Conservation (phyloP, 768 basidiomycete genomes). For the Chiua virens region DNA sequence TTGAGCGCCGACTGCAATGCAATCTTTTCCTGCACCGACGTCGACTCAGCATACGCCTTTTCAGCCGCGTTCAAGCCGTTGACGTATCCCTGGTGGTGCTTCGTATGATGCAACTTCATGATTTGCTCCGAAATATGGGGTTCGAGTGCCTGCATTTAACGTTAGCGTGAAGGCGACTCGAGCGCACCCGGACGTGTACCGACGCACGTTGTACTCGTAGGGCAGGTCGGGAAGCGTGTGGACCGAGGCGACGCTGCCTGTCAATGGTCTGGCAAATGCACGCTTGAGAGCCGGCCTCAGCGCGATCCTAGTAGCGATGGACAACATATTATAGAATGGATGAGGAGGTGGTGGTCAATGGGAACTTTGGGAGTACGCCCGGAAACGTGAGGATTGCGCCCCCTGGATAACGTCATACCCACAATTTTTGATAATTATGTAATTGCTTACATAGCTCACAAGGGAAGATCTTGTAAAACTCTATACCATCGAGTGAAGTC, state of each 20-base stretch:
- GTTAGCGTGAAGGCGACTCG: no score
- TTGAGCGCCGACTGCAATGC: conserved; percentile 88
- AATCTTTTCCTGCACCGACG: conserved; percentile 73
- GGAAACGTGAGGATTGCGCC: not conserved
- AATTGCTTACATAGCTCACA: not conserved
- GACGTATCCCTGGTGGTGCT: conserved; percentile 93
- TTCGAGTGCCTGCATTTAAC: conserved; percentile 68
- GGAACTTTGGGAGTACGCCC: no score
- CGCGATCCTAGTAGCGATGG: conserved; percentile 43
- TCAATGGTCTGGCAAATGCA: conserved; percentile 39
- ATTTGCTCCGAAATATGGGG: conserved; percentile 90
- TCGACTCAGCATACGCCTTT: conserved; percentile 67
- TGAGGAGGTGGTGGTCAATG: not conserved
- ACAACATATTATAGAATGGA: conserved; percentile 40
- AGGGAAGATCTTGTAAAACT: no score
- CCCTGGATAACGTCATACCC: conserved; percentile 11
- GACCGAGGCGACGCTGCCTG: conserved; percentile 41
- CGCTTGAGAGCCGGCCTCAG: conserved; percentile 47
- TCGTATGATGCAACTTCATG: conserved; percentile 90
- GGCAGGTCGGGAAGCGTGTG: conserved; percentile 81
- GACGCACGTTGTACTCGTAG: conserved; percentile 72
- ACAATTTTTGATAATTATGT: not conserved
- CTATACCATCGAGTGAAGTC: no score
- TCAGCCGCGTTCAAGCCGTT: conserved; percentile 93
- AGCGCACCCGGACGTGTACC: not conserved